Evolutionary conservation across 73 alveolate genomes (phyloP).

Genomic region (Tetrahymena borealis): DNA sequence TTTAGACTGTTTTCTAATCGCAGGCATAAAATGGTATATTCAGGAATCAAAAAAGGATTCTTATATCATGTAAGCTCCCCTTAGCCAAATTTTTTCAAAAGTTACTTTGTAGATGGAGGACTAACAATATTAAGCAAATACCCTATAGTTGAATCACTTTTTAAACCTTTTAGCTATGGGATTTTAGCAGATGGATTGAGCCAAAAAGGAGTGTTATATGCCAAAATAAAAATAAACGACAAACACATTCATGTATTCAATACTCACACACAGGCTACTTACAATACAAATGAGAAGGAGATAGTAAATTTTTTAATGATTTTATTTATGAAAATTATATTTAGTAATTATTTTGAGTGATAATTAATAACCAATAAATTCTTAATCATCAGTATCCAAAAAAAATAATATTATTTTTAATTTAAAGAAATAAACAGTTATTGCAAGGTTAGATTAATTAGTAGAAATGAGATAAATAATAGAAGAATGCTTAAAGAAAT

Average conservation of each 20-base stretch:
- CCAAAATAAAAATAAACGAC: constrained; percentile 61
- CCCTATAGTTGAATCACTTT: constrained; percentile 70
- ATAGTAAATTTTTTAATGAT: not conserved
- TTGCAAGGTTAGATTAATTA: constrained; percentile 53
- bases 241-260: constrained; percentile 72
- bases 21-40: constrained; percentile 57
- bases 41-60: constrained; percentile 73
- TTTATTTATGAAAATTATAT: not conserved
- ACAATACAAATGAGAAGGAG: constrained; percentile 43
- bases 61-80: constrained; percentile 57
- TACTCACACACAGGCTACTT: constrained; percentile 86
- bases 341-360: not conserved
- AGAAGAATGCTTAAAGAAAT: constrained; percentile 34
- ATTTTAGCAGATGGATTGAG: constrained; percentile 69
- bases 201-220: constrained; percentile 76
- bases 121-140: constrained; percentile 53
- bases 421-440: constrained; percentile 53
- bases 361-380: too few species aligned
- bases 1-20: constrained; percentile 72
- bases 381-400: too few species aligned
- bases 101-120: constrained; percentile 83
- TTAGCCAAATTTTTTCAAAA: constrained; percentile 76
- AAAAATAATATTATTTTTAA: not conserved
- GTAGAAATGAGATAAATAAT: constrained; percentile 47
- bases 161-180: constrained; percentile 62